A percentile compares a stretch with the other conserved stretches of the same genome.
Evolutionary conservation across 371 early-diverging fungal species (phyloP).

Genomic region (Apophysomyces ossiformis): DNA sequence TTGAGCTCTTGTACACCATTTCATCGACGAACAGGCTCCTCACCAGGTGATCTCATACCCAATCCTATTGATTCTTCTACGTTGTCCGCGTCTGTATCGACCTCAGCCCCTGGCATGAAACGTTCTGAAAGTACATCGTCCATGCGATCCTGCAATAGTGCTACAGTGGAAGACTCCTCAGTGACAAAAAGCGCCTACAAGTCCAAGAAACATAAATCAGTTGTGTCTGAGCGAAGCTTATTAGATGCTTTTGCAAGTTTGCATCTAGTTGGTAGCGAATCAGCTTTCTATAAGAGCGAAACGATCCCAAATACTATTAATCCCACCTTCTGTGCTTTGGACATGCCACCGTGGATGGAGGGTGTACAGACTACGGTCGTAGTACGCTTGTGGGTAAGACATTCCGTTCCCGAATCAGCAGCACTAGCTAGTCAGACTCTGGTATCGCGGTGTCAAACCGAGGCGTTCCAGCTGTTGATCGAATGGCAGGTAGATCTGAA

Average conservation of each 20-base stretch:
- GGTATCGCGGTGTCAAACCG: constrained; percentile 18
- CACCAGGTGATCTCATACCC: constrained; percentile 4
- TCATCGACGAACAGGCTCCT: constrained; percentile 21
- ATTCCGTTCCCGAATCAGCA: constrained; percentile 48
- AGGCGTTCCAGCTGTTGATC: constrained; percentile 41
- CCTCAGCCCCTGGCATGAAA: constrained; percentile 20
- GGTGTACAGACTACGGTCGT: constrained; percentile 37
- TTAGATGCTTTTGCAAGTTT: constrained; percentile 41
- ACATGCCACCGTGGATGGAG: constrained; percentile 36
- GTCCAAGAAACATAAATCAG: not conserved
- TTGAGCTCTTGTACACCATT: not conserved
- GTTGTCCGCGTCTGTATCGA: not conserved
- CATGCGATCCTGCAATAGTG: constrained; percentile 21
- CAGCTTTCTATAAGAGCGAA: constrained; percentile 45
- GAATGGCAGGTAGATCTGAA: constrained; percentile 62
- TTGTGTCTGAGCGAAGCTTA: constrained; percentile 21
- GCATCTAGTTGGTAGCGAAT: constrained; percentile 21
- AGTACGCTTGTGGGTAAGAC: constrained; percentile 53
- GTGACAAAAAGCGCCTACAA: constrained; percentile 47
- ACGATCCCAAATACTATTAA: constrained; percentile 49
- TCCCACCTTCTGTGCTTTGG: constrained; percentile 41
- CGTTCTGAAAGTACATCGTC: constrained; percentile 43
- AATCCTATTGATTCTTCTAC: constrained; percentile 5
- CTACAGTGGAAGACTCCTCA: constrained; percentile 47
- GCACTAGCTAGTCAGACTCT: constrained; percentile 20